Evolutionary conservation across 306 rosid species (phyloP).

Genomic region (Prunus campanulata): DNA sequence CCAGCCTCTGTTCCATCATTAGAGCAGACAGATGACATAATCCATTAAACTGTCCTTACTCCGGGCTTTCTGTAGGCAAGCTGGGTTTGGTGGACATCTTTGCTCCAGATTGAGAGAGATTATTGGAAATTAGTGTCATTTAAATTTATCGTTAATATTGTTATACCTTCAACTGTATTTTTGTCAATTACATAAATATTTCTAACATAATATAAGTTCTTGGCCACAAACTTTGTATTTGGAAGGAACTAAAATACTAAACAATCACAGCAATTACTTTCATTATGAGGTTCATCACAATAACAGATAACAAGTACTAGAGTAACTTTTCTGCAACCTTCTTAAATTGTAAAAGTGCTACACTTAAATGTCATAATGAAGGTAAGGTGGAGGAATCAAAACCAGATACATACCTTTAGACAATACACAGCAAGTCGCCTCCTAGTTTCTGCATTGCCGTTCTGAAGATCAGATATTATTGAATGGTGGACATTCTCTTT

Average conservation of each 20-base stretch:
- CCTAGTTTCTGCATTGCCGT: conserved; percentile 93
- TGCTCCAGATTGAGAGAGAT: neutral
- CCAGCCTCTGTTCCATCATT: neutral
- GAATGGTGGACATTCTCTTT: conserved; percentile 99
- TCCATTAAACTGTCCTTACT: neutral
- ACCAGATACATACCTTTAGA: conserved; percentile 63
- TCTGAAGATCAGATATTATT: conserved; percentile 96
- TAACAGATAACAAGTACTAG: neutral
- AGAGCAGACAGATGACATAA: neutral
- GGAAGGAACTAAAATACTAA: neutral
- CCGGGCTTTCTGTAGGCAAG: neutral
- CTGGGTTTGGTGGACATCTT: neutral
- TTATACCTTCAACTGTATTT: neutral
- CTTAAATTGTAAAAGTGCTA: neutral
- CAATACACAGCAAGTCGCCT: conserved; percentile 98
- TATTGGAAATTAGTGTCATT: neutral
- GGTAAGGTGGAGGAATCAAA: conserved; percentile 25
- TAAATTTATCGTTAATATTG: neutral
- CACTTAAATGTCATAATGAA: conserved; percentile 1
- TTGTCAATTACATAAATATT: neutral
- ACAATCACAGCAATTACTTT: neutral
- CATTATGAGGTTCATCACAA: neutral
- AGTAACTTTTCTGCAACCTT: neutral
- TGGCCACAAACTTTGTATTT: neutral
- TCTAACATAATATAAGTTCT: neutral